phyloP scores from a whole-genome alignment of 352 stramenopile genomes.

The Halophytophthora batemanensis region DNA sequence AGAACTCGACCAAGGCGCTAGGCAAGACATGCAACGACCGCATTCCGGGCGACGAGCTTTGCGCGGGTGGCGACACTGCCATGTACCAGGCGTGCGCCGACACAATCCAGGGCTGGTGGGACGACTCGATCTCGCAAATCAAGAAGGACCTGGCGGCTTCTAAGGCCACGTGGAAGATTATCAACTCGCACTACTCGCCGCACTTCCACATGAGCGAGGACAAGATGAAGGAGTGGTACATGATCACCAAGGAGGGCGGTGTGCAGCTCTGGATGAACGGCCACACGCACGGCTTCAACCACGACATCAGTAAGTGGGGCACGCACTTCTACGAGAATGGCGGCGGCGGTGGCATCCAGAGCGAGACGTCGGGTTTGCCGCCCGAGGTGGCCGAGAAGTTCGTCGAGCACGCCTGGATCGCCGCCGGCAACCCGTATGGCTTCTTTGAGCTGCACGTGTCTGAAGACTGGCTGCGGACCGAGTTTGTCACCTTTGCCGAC shows the following conservation, averaged over 20 bases:
- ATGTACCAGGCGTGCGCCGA: constrained; percentile 81
- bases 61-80: constrained; percentile 52
- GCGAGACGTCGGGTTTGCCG: constrained; percentile 74
- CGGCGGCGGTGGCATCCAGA: constrained; percentile 82
- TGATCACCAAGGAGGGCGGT: constrained; percentile 71
- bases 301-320: constrained; percentile 82
- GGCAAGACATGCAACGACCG: constrained; percentile 73
- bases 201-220: constrained; percentile 88
- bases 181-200: constrained; percentile 89
- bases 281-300: constrained; percentile 87
- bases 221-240: constrained; percentile 89
- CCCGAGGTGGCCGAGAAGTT: constrained; percentile 73
- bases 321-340: constrained; percentile 89
- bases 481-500: constrained; percentile 85
- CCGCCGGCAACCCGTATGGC: constrained; percentile 72
- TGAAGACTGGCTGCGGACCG: constrained; percentile 78
- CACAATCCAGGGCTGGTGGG: constrained; percentile 77
- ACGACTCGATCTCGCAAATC: constrained; percentile 64
- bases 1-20: constrained; percentile 46
- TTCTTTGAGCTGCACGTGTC: constrained; percentile 87
- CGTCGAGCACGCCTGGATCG: constrained; percentile 80
- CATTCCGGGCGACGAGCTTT: constrained; percentile 61
- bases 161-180: constrained; percentile 81
- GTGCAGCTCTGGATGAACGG: constrained; percentile 83
- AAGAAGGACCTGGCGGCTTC: constrained; percentile 68